Evolutionary conservation across 495 filamentous ascomycete genomes (phyloP), one percentile per base, ranked within the genome.

Genomic region (Eremomyces bilateralis): DNA sequence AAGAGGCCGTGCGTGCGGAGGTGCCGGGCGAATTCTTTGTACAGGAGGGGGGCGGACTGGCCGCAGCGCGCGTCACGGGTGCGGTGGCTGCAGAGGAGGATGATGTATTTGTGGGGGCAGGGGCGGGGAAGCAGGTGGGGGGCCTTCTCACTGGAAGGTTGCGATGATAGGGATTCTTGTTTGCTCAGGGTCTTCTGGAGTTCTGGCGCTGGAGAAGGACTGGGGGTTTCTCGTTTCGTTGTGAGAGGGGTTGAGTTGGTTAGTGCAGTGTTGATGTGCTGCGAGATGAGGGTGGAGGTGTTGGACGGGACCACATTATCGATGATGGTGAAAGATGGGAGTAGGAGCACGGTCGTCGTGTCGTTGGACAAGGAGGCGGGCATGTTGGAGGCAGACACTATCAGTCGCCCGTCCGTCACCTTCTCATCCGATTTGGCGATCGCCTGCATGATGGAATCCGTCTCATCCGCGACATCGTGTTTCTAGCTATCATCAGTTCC

Each of bases 41-140:
- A 61, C 1, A 97, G 66, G 6, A 97, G 63, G 0, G 88, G 88
- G 12, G 88, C 88, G 12, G 73, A 81, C 50, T 92, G 82, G 0
- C 85, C 88, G 52, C 88, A 97, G 45, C 88, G 78, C 0, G 83
- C 88, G 52, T 97, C 88, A 37, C 88, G 76, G 22, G 80, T 92
- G 45, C 66, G 69, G 47, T 95, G 88, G 15, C 80, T 90, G 62
- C 90, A 95, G 43, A 95, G 71, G 8, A 95, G 72, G 48, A 97
- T 82, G 21, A 95, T 64, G 35, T 73, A 76, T 29, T 69, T 62
- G 59, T 97, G 88, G 0, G 80, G 80, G 38, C 67, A 80, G 1
- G 76, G 63, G 3, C 71, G 70, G 22, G 52, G 48, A 12, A 52
- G 43, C 22, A 36, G 47, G 21, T 36, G 10, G 4, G 38, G 20